A percentile compares a stretch with the other conserved stretches of the same genome.
Evolutionary conservation across 1,284 basidiomycete species (phyloP).

Genomic region (Marasmius sp.): DNA sequence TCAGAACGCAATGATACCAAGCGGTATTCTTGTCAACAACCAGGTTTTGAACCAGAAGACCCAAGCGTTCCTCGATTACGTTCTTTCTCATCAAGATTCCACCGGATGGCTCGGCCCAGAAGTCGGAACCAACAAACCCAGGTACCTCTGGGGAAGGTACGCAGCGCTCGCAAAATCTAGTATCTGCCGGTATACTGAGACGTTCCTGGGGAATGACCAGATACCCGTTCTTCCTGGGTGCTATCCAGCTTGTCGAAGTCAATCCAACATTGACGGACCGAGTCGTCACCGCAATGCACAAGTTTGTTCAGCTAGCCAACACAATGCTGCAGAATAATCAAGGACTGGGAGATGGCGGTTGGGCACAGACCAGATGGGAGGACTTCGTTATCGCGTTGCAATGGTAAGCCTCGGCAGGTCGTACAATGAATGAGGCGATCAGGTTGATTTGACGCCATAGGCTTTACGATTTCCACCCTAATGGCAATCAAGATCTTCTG

Average conservation of each 20-base stretch:
- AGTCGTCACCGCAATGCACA: conserved; percentile 49
- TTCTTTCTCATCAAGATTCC: conserved; percentile 52
- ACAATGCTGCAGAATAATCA: conserved; percentile 51
- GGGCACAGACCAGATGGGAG: conserved; percentile 58
- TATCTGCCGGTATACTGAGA: background rate
- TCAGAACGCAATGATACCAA: conserved; percentile 56
- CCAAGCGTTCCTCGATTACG: conserved; percentile 51
- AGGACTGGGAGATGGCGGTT: conserved; percentile 46
- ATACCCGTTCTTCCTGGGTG: conserved; percentile 57
- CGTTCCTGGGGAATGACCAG: conserved; percentile 27
- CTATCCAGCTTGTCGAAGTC: conserved; percentile 54
- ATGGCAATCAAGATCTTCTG: conserved; percentile 48
- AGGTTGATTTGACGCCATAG: conserved; percentile 23
- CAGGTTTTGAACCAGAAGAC: conserved; percentile 47
- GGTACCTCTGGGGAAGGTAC: conserved; percentile 56
- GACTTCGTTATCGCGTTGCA: conserved; percentile 55
- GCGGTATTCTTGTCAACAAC: conserved; percentile 46
- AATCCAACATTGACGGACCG: conserved; percentile 41
- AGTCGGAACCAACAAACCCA: conserved; percentile 51
- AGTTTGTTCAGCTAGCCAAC: conserved; percentile 55
- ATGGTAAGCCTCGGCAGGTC: conserved; percentile 35
- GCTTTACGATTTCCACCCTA: conserved; percentile 54
- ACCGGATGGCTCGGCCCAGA: conserved; percentile 61
- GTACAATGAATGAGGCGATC: too few relatives aligned
- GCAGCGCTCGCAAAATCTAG: conserved; percentile 1